Base-by-base conservation (phyloP, 1,284 basidiomycete genomes). In the Marasmius sp. region DNA sequence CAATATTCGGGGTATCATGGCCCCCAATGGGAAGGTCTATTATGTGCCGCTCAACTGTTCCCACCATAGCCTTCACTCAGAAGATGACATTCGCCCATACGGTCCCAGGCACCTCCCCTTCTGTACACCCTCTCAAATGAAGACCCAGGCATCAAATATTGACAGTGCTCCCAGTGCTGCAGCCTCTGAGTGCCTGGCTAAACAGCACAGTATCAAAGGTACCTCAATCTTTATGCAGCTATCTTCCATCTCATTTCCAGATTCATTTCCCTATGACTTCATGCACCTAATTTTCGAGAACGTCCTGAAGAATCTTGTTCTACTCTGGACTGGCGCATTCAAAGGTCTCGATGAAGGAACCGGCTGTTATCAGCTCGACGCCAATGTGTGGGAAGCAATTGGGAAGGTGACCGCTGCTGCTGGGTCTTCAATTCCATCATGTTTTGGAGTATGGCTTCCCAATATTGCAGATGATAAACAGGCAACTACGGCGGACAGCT, bases 211-310 rank as follows among this genome's bases (percentile, higher is more conserved):
- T 1, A 75, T 83, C 61, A 83, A 81, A 49, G 77, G 76, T 0
- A 50, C 75, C 0, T 71, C 78, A 0, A 33, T 79, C 1, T 72
- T 81, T 1, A 65, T 65, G 10, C 45, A 55, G 53, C 66, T 83
- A 1, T 56, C 66, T 0, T 81, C 77, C 0, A 64, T 83, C 1
- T 67, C 64, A 0, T 79, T 81, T 56, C 77, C 81, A 0, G 0
- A 33, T 0, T 81, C 77, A 0, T 82, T 82, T 58, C 79, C 77
- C 0, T 76, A 74, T 58, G 77, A 83, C 61, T 80, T 81, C 65
- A 83, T 83, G 81, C 80, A 83, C 59, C 70, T 82, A 0, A 69
- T 82, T 18, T 78, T 66, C 65, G 77, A 80, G 64, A 82, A 82
- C 57, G 41, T 77, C 0, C 61, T 81, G 36, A 69, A 69, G 49